Evolutionary conservation across 495 filamentous ascomycete species (phyloP), one percentile per base, ranked within the genome.

Genomic region (Aspergillus sclerotiicarbonarius): DNA sequence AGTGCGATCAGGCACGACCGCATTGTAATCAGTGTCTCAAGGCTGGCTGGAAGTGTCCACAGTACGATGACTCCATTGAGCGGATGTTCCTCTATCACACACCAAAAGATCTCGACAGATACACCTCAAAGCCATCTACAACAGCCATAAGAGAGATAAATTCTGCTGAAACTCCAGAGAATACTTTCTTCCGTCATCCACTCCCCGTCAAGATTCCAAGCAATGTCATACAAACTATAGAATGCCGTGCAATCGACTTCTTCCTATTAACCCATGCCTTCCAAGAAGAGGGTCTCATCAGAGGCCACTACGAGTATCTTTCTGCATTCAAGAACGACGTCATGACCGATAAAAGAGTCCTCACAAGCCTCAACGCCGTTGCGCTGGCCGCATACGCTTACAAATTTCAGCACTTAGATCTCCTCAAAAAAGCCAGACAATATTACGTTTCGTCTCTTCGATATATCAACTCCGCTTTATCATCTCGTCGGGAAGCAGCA

Each of bases 21-120:
- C n/a, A 29, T 13, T 57, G 54, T 13, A 50, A 4, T 15, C 54
- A 57, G 15, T 57, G 54, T 18, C 20, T 31, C 6, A 50, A 51
- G 18, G 32, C 31, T 9, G 54, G 54, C 16, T 57, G 54, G 54
- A 33, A n/a, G 8, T 57, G 54, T 51, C 54, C 54, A 2, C 33
- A 50, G 16, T 57, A 57, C 19, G 46, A 13, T 4, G 54, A 57
- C n/a, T 37, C 31, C 9, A 45, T 57, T 4, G 54, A 57, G 1
- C 54, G 54, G 33, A 57, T 57, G 54, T 57, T 57, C 15, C 46
- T 43, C 31, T 30, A 57, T 51, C 45, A 50, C 5, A 15, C 20
- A 7, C n/a, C 31, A 1, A 35, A 35, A 35, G 25, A 51, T 10
- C 25, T 29, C 2, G 12, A 19, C n/a, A 16, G 13, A 41, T n/a